Evolutionary conservation across 2,329 filamentous ascomycete genomes (phyloP).

Genomic region (Trichoderma simmonsii): DNA sequence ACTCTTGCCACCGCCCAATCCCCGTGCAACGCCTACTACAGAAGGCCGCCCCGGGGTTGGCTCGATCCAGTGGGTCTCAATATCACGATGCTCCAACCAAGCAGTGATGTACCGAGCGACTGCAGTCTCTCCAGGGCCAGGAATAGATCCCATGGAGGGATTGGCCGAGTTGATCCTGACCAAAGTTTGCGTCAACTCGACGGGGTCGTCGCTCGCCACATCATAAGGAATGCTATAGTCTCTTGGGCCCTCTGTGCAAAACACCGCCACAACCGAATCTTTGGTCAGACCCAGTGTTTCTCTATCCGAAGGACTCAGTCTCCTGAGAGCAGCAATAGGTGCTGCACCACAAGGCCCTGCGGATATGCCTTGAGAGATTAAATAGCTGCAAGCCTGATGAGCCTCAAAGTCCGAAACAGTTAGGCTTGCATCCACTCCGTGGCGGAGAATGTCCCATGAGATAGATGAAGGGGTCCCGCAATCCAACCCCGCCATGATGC

Average conservation of each 20-base stretch:
- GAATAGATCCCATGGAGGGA: slow-evolving; percentile 38
- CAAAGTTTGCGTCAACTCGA: slow-evolving; percentile 43
- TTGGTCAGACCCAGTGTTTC: slow-evolving; percentile 37
- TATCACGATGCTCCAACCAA: slow-evolving; percentile 50
- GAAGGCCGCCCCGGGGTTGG: slow-evolving; percentile 46
- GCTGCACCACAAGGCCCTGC: slow-evolving; percentile 64
- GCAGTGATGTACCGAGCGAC: slow-evolving; percentile 46
- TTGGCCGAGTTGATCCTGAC: slow-evolving; percentile 50
- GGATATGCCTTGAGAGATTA: slow-evolving; percentile 45
- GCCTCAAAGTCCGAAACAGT: slow-evolving; percentile 61
- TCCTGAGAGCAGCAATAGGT: slow-evolving; percentile 53
- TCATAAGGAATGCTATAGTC: slow-evolving; percentile 47
- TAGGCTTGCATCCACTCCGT: slow-evolving; percentile 58
- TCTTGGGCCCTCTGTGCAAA: slow-evolving; percentile 59
- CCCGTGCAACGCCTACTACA: slow-evolving; percentile 46
- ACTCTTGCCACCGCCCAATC: slow-evolving; percentile 44
- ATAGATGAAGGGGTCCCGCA: slow-evolving; percentile 66
- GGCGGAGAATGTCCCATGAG: slow-evolving; percentile 59
- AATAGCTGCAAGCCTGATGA: slow-evolving; percentile 55
- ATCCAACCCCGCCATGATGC: slow-evolving; percentile 72
- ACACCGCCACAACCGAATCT: slow-evolving; percentile 59
- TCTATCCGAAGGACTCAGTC: slow-evolving; percentile 38
- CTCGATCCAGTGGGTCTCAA: slow-evolving; percentile 51
- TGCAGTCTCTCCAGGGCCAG: slow-evolving; percentile 44
- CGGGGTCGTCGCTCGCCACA: slow-evolving; percentile 41